Evolutionary conservation across 768 basidiomycete species (phyloP).

Genomic region (Russula emetica): DNA sequence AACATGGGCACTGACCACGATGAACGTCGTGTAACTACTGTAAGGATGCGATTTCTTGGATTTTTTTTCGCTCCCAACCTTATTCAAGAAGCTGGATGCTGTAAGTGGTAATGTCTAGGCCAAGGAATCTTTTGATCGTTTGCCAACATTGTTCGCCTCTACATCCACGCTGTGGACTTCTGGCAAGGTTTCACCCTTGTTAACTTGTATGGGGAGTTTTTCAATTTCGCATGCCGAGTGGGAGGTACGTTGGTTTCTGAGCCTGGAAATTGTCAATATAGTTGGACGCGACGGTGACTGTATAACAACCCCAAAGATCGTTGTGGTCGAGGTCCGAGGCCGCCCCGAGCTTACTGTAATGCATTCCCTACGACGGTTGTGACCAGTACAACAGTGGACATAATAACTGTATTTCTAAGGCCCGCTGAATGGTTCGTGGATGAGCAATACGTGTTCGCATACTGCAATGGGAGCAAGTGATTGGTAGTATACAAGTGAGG

Average conservation of each 20-base stretch:
- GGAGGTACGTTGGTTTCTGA: no score
- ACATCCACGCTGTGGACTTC: neutral
- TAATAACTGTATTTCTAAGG: neutral
- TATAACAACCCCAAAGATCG: neutral
- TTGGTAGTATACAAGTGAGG: slow-evolving; percentile 25
- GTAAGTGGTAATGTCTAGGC: no score
- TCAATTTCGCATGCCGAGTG: no score
- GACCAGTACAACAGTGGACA: neutral
- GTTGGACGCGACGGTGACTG: no score
- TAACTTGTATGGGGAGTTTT: no score
- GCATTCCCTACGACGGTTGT: neutral
- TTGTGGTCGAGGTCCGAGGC: neutral
- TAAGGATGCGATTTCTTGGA: no score
- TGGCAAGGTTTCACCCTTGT: neutral
- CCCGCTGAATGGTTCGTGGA: neutral
- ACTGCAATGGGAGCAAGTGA: slow-evolving; percentile 14
- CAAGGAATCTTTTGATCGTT: neutral
- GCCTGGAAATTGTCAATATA: no score
- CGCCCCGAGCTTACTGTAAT: no score
- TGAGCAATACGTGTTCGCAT: slow-evolving; percentile 9
- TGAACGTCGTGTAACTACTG: no score
- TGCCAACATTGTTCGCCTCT: neutral
- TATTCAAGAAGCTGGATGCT: neutral
- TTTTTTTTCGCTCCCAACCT: no score
- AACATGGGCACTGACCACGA: no score